Evolutionary conservation across 495 filamentous ascomycete species (phyloP).

Genomic region (Platismatia glauca): DNA sequence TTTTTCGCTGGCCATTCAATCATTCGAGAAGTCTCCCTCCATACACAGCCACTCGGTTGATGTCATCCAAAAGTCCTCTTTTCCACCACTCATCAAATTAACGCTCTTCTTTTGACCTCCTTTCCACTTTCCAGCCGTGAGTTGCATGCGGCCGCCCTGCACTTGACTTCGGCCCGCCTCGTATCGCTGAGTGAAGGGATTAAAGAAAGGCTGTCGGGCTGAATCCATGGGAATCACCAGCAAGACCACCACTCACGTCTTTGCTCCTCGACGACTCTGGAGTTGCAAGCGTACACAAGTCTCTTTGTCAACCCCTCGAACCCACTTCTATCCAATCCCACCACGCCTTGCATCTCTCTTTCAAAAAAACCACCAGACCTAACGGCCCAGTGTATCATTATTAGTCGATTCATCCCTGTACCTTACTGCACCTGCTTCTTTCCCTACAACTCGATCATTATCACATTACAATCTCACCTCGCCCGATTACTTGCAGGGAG

Average conservation of each 20-base stretch:
- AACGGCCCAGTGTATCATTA: constrained; percentile 1
- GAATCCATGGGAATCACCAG: background rate
- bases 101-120: background rate
- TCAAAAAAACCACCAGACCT: background rate
- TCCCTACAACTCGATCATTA: background rate
- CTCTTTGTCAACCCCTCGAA: background rate
- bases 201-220: constrained; percentile 7
- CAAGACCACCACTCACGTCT: background rate
- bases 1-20: background rate
- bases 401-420: background rate
- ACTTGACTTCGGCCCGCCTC: constrained; percentile 16
- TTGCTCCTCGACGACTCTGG: background rate
- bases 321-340: background rate
- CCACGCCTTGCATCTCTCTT: background rate
- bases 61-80: background rate
- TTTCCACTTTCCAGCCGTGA: background rate
- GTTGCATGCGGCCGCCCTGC: constrained; percentile 12
- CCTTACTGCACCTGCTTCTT: constrained; percentile 3
- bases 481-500: constrained; percentile 2
- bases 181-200: constrained; percentile 8
- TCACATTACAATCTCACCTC: constrained; percentile 10
- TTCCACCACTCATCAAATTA: background rate
- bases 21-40: background rate
- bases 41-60: constrained; percentile 11
- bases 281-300: no score